A percentile compares a stretch with the other conserved stretches of the same genome.
Evolutionary conservation across 257 asterid genomes (phyloP).

Genomic region (Fraxinus excelsior): DNA sequence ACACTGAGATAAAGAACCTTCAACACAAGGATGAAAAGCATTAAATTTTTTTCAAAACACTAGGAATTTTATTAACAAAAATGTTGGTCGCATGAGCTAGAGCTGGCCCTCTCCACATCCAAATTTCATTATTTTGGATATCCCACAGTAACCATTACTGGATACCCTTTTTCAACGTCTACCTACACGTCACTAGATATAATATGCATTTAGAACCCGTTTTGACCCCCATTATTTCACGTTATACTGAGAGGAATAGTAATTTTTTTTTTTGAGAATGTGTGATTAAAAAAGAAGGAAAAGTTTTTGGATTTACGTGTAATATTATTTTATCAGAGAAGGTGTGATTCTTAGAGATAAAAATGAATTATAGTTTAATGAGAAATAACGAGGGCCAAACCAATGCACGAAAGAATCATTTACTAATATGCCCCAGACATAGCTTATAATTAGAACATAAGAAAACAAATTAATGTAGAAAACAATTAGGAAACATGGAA

Average conservation of each 20-base stretch:
- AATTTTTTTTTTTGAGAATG: no score
- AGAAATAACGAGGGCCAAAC: neutral
- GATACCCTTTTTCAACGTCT: neutral
- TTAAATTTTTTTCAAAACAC: neutral
- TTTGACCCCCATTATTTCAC: no score
- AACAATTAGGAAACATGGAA: neutral
- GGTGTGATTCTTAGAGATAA: no score
- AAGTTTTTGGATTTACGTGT: no score
- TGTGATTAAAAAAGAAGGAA: no score
- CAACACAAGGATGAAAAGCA: neutral
- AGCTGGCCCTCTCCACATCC: neutral
- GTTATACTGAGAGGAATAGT: no score
- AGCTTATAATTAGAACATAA: neutral
- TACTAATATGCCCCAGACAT: neutral
- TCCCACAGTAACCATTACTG: neutral
- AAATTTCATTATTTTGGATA: no score
- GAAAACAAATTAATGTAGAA: neutral
- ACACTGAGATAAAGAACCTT: neutral
- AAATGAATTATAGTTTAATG: no score
- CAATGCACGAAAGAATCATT: neutral
- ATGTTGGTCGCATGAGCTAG: neutral
- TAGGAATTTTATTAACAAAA: neutral
- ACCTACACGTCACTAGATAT: neutral
- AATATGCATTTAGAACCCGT: neutral
- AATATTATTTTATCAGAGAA: no score